Conservation (phyloP, 768 basidiomycete species). For the Aureoboletus auriporus region DNA sequence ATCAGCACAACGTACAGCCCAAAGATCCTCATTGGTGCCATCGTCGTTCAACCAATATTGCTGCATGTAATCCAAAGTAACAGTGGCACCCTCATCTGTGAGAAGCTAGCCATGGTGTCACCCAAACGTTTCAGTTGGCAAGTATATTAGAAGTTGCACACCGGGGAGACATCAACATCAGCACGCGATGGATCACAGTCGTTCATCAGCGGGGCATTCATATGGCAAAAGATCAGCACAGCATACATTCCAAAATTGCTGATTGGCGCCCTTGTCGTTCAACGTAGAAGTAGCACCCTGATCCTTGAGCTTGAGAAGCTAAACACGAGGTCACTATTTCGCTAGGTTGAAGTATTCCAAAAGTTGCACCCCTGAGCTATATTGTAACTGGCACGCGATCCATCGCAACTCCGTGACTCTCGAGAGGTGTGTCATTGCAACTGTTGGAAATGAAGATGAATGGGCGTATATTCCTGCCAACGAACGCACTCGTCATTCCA, state of each 20-base stretch:
- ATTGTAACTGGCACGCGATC: too few relatives aligned
- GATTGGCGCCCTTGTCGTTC: too few relatives aligned
- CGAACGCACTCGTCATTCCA: constrained; percentile 60
- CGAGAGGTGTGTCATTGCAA: constrained; percentile 52
- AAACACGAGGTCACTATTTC: too few relatives aligned
- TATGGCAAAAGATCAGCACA: too few relatives aligned
- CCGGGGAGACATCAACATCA: constrained; percentile 41
- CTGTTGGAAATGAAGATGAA: constrained; percentile 27
- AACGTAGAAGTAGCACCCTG: too few relatives aligned
- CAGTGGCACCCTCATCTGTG: constrained; percentile 46
- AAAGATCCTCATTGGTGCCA: constrained; percentile 60
- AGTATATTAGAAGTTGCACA: constrained; percentile 16
- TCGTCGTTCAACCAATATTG: constrained; percentile 59
- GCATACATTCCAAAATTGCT: too few relatives aligned
- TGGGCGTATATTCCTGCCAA: background rate
- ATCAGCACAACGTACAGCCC: constrained; percentile 50
- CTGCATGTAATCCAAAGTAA: constrained; percentile 60
- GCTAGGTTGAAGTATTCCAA: too few relatives aligned
- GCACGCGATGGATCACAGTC: constrained; percentile 38
- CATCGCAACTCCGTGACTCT: too few relatives aligned
- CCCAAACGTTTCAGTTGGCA: background rate
- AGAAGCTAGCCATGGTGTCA: constrained; percentile 42
- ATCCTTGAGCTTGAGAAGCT: too few relatives aligned
- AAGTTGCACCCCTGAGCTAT: too few relatives aligned
- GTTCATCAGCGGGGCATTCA: too few relatives aligned